Evolutionary conservation across 768 basidiomycete genomes (phyloP).

Genomic region (Kwoniella sp.): DNA sequence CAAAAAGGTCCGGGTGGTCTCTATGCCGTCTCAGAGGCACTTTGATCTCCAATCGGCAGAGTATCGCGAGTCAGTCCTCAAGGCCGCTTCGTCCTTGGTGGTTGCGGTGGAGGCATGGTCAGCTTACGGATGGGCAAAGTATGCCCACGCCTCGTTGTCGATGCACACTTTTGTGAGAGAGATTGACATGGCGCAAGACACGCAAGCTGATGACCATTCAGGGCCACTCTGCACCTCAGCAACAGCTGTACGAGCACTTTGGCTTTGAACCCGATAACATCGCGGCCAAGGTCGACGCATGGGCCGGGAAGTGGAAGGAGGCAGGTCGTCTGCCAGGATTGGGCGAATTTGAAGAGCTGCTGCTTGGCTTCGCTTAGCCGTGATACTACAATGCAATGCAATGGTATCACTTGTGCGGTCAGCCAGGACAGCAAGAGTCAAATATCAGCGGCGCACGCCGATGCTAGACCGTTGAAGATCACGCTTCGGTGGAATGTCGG

Average conservation of each 20-base stretch:
- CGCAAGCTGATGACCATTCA: background rate
- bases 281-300: constrained; percentile 31
- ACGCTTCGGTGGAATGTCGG: no score
- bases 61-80: constrained; percentile 34
- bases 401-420: no score
- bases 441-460: no score
- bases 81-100: constrained; percentile 26
- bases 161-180: constrained; percentile 44
- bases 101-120: constrained; percentile 48
- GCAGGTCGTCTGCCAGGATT: constrained; percentile 26
- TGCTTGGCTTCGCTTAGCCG: no score
- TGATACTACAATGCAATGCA: no score
- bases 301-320: constrained; percentile 11
- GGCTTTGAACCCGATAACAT: constrained; percentile 44
- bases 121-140: constrained; percentile 45
- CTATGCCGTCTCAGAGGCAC: constrained; percentile 43
- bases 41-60: constrained; percentile 37
- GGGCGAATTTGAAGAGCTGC: constrained; percentile 47
- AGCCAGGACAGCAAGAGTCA: no score
- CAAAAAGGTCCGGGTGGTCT: constrained; percentile 41
- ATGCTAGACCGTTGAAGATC: no score
- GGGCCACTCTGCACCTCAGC: constrained; percentile 43
- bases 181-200: background rate
- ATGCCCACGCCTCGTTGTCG: constrained; percentile 45
- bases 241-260: constrained; percentile 43